Conservation (phyloP, 768 basidiomycete genomes). For the Podaxis rugospora region DNA sequence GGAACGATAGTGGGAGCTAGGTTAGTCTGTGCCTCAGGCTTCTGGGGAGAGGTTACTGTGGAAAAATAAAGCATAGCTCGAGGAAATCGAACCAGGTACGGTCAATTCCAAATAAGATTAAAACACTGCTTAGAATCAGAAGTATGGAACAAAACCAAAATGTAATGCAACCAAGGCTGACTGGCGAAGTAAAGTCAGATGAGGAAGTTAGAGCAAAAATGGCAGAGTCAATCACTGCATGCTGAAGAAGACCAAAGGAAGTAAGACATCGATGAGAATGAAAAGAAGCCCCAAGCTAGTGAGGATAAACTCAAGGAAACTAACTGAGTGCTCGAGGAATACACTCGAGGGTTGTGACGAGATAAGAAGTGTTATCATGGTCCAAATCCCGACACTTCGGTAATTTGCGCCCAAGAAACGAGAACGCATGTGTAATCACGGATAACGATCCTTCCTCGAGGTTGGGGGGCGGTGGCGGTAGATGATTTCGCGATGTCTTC, state of each 20-base stretch:
- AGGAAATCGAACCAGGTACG: background rate
- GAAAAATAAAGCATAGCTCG: background rate
- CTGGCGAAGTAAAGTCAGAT: background rate
- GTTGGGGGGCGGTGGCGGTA: background rate
- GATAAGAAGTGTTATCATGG: background rate
- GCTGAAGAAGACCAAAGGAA: background rate
- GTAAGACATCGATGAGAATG: background rate
- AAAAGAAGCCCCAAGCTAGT: background rate
- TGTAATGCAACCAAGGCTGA: background rate
- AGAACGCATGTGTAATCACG: background rate
- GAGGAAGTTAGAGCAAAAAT: background rate
- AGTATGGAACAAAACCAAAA: background rate
- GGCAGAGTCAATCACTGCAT: conserved; percentile 6
- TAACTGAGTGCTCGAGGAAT: background rate
- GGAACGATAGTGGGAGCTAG: background rate
- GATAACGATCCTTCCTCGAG: background rate
- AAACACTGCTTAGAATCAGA: background rate
- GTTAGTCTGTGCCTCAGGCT: background rate
- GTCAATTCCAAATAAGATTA: background rate
- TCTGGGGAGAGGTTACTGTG: background rate
- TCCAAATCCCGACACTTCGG: background rate
- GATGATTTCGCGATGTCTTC: background rate
- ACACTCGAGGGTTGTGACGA: background rate
- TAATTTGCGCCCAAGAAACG: background rate
- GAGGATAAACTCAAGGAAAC: background rate